Evolutionary conservation across 805 yeast species (phyloP), one percentile per base, ranked within the genome.

Genomic region (Pichia pseudocactophila): DNA sequence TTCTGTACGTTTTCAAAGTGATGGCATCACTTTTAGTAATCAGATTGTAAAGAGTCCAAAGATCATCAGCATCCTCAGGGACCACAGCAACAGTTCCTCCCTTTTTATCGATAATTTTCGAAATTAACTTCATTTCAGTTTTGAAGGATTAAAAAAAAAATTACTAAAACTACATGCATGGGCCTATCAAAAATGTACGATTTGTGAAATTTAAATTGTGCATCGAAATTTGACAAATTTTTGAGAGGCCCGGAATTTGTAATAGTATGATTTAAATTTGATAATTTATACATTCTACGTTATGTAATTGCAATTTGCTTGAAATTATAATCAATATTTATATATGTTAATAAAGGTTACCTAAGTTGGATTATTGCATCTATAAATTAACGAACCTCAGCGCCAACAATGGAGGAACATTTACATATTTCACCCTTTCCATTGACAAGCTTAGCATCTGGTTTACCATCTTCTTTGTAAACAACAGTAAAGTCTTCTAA

Each of bases 61-160:
- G 68, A 59, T 90, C 98, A 53, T 90, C 97, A 37, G 82, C 76
- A 53, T 92, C 97, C 54, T 89, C 83, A 0, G 97, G 89, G 3
- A 78, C 65, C 17, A 90, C 59, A 0, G 83, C 70, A 17, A 86
- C 69, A 2, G 71, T 62, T 6, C 90, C 94, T 44, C 81, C 71
- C 39, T 80, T 86, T 49, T 73, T 77, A 41, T 72, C 76, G 30
- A 77, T 59, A 15, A 61, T 53, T 45, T 74, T 71, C 6, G 69
- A 59, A 2, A 78, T 50, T 26, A 80, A 61, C 56, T 78, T 80
- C 89, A 81, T 79, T 27, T 15, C 8, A 22, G n/a, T n/a, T n/a
- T n/a, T 22, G 25, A 22, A 22, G 25, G n/a, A n/a, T n/a, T n/a
- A n/a, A n/a, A 22, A 22, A 22, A 22, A 22, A 8, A 22, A 8